Evolutionary conservation across 768 basidiomycete species (phyloP).

Genomic region (Boletus tomentosulus): DNA sequence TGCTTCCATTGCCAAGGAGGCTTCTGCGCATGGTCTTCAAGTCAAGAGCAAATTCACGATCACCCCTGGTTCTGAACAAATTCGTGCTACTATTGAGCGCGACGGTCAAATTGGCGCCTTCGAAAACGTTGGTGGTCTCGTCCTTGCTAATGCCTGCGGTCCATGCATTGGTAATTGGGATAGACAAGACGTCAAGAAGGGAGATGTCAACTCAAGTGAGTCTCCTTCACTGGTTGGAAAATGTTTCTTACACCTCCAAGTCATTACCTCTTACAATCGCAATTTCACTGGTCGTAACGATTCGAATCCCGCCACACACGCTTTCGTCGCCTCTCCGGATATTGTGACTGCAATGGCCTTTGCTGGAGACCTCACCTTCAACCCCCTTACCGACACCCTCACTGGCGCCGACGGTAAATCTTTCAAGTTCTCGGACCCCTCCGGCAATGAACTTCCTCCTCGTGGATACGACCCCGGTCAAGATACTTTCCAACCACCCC

Average conservation of each 20-base stretch:
- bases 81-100: slow-evolving; percentile 95
- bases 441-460: slow-evolving; percentile 90
- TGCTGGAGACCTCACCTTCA: slow-evolving; percentile 92
- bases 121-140: slow-evolving; percentile 84
- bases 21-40: slow-evolving; percentile 78
- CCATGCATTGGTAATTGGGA: slow-evolving; percentile 99
- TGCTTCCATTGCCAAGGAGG: slow-evolving; percentile 89
- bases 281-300: slow-evolving; percentile 99
- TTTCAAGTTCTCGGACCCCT: slow-evolving; percentile 95
- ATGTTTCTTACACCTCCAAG: slow-evolving; percentile 34
- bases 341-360: slow-evolving; percentile 97
- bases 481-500: slow-evolving; percentile 96
- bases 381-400: slow-evolving; percentile 90
- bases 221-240: slow-evolving; percentile 7
- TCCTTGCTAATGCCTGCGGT: slow-evolving; percentile 97
- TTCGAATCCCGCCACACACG: slow-evolving; percentile 98
- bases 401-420: slow-evolving; percentile 88
- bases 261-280: slow-evolving; percentile 99
- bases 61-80: slow-evolving; percentile 97
- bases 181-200: slow-evolving; percentile 93
- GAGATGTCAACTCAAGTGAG: slow-evolving; percentile 92
- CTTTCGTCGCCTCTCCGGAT: slow-evolving; percentile 91
- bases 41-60: slow-evolving; percentile 96
- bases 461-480: slow-evolving; percentile 95
- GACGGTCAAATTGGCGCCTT: slow-evolving; percentile 90